phyloP scores from a whole-genome alignment of 176 grass and related monocot species.

The Pontederia crassipes region DNA sequence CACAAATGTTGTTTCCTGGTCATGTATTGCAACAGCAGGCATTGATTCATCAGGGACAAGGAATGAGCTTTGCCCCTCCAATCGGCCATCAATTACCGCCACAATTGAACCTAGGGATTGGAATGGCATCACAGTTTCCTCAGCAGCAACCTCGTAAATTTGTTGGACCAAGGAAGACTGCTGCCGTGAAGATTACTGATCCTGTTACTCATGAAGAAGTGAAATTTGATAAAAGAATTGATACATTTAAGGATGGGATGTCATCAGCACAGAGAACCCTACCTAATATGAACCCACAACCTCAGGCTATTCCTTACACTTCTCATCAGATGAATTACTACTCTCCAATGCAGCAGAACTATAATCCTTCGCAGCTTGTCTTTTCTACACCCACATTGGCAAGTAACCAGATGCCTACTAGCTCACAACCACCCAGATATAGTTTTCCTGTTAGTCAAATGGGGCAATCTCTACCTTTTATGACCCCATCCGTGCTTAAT shows the following conservation, averaged over 20 bases:
- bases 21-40: constrained; percentile 48
- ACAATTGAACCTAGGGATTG: constrained; percentile 43
- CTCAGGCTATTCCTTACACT: constrained; percentile 28
- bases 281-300: constrained; percentile 29
- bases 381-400: constrained; percentile 28
- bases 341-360: constrained; percentile 24
- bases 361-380: constrained; percentile 42
- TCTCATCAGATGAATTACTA: constrained; percentile 42
- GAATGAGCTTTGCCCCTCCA: constrained; percentile 39
- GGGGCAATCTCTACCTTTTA: constrained; percentile 26
- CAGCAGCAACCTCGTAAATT: constrained; percentile 43
- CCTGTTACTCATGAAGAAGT: constrained; percentile 83
- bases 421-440: constrained; percentile 41
- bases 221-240: constrained; percentile 40
- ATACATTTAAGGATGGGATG: constrained; percentile 10
- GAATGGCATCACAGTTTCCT: constrained; percentile 32
- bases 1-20: constrained; percentile 56
- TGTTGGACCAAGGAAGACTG: constrained; percentile 33
- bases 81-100: constrained; percentile 32
- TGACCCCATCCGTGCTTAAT: constrained; percentile 29
- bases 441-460: constrained; percentile 38
- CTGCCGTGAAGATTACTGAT: constrained; percentile 65
- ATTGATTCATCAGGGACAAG: constrained; percentile 64
- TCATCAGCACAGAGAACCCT: constrained; percentile 35
- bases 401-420: constrained; percentile 44